Evolutionary conservation across 2,329 filamentous ascomycete species (phyloP), one percentile per base, ranked within the genome.

Genomic region (Lachnellula occidentalis): DNA sequence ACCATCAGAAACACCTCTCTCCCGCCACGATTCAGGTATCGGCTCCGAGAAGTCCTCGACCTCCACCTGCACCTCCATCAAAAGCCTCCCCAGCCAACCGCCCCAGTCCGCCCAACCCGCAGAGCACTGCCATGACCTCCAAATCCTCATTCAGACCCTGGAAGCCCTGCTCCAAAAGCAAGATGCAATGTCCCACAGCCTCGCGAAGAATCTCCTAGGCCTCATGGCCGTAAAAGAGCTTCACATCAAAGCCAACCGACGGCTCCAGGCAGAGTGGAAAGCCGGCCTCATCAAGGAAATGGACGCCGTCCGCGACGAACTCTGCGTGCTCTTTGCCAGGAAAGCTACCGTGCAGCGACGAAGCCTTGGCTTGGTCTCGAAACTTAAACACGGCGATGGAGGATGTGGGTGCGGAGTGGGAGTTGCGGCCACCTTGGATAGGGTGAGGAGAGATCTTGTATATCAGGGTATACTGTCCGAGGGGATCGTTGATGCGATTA

Each of bases 401-500:
- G 49, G 27, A 8, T 21, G 41, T 7, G 37, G 45, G 15, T 48
- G 34, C 21, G 37, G 39, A 14, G 8, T 58, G 8, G 43, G 34
- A 0, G 22, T 31, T 6, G 55, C 56, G 39, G 48, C 48, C 15
- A 27, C 47, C 9, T 14, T 60, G 15, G 2, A 1, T 2, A 47
- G 17, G 17, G 12, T 58, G 27, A 39, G 8, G 21, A 51, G 48
- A n/a, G 47, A 53, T 37, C 2, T 47, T 11, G 54, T 49, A 1
- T 14, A 54, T 24, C 58, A 60, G 41, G 46, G 45, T 27, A 21
- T 52, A 14, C 24, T 60, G 22, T 48, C 56, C 47, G 41, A 51
- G 6, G 47, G 34, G 21, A 36, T 60, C 7, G 2, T 51, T 11
- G 53, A 57, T 51, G 48, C 49, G 11, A 27, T 55, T n/a, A 51